Conservation (phyloP, 129 eudicot genomes). For the Ambrosia artemisiifolia region DNA sequence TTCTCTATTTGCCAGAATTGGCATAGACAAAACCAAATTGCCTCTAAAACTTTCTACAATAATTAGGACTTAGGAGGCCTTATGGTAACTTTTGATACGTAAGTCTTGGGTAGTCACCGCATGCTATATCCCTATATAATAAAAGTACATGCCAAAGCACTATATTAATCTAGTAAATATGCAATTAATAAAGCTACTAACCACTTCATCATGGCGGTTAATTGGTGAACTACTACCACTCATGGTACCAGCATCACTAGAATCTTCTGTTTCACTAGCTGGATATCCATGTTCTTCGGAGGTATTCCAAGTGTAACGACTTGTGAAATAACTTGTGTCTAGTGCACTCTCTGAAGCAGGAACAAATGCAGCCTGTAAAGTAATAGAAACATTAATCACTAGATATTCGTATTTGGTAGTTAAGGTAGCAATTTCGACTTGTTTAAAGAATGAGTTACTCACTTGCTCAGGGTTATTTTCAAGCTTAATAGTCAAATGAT, state of each 20-base stretch:
- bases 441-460: not conserved
- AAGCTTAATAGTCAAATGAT: not conserved
- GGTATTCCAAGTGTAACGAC: constrained; percentile 91
- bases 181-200: constrained; percentile 24
- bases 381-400: constrained; percentile 9
- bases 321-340: constrained; percentile 96
- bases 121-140: not conserved
- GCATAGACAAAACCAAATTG: not conserved
- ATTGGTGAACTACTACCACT: constrained; percentile 82
- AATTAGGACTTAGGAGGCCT: not conserved
- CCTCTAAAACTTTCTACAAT: not conserved
- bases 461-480: not conserved
- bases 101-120: not conserved
- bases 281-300: constrained; percentile 75
- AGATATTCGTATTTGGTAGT: not conserved
- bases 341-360: constrained; percentile 89
- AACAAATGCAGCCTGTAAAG: constrained; percentile 87
- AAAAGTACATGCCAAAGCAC: constrained; percentile 4
- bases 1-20: not conserved
- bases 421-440: not conserved
- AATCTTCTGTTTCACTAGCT: constrained; percentile 77
- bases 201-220: constrained; percentile 86
- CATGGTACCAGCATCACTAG: constrained; percentile 77
- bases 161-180: not conserved
- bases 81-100: not conserved